phyloP scores from a whole-genome alignment of 768 basidiomycete genomes.

The Gloeostereum incarnatum region DNA sequence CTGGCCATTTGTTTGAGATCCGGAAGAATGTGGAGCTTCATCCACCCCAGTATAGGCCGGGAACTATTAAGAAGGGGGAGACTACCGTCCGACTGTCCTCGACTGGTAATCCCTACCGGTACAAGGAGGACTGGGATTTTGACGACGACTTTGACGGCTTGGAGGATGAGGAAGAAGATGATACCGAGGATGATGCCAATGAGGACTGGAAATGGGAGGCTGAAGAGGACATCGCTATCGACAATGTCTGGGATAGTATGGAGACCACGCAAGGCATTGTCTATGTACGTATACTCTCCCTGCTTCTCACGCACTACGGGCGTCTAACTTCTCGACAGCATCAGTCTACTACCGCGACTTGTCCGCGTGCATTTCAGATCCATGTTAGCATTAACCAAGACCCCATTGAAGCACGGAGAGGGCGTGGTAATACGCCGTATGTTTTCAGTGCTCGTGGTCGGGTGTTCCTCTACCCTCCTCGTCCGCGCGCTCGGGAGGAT shows the following conservation, averaged over 20 bases:
- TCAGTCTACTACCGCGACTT: slow-evolving; percentile 29
- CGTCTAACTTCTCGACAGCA: slow-evolving; percentile 3
- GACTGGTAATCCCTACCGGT: slow-evolving; percentile 40
- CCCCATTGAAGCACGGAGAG: slow-evolving; percentile 42
- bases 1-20: slow-evolving; percentile 55
- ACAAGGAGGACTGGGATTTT: slow-evolving; percentile 19
- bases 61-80: slow-evolving; percentile 41
- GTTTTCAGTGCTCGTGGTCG: slow-evolving; percentile 47
- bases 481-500: too few species aligned
- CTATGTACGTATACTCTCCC: slow-evolving; percentile 38
- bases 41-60: slow-evolving; percentile 28
- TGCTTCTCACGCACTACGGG: neutral
- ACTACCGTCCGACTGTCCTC: slow-evolving; percentile 46
- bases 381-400: slow-evolving; percentile 57
- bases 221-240: slow-evolving; percentile 57
- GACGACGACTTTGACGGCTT: slow-evolving; percentile 20
- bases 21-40: slow-evolving; percentile 37
- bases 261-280: slow-evolving; percentile 39
- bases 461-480: slow-evolving; percentile 22
- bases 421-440: slow-evolving; percentile 50
- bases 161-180: slow-evolving; percentile 21
- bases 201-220: slow-evolving; percentile 59
- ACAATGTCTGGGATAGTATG: slow-evolving; percentile 47
- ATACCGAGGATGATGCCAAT: slow-evolving; percentile 31
- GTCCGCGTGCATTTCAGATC: slow-evolving; percentile 38